phyloP scores from a whole-genome alignment of 2,329 filamentous ascomycete species.

The Microsporum audouinii region DNA sequence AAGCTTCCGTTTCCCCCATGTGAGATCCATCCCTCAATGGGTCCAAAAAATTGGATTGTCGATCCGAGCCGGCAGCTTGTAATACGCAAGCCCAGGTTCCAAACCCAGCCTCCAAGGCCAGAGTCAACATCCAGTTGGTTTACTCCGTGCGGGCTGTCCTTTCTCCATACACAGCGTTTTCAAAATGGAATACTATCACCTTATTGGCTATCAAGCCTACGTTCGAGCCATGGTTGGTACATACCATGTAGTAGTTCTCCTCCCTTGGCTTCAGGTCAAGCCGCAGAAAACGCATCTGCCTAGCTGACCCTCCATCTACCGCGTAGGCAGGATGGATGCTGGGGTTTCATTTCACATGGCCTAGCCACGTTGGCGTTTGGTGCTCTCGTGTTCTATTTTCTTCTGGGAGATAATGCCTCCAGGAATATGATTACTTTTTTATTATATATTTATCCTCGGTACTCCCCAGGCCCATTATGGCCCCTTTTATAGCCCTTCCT shows the following conservation, averaged over 20 bases:
- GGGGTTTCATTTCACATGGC: slow-evolving; percentile 2
- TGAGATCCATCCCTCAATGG: background rate
- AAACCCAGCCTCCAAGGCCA: background rate
- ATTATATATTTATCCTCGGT: background rate
- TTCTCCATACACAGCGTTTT: background rate
- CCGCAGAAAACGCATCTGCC: background rate
- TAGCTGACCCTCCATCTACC: background rate
- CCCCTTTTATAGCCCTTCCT: background rate
- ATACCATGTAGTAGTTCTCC: background rate
- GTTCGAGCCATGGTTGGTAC: background rate
- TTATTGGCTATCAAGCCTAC: background rate
- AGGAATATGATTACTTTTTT: background rate
- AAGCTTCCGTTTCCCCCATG: background rate
- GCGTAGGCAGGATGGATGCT: background rate
- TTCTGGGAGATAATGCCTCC: background rate
- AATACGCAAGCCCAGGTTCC: background rate
- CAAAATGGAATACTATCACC: background rate
- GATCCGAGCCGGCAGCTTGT: background rate
- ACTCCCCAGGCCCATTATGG: background rate
- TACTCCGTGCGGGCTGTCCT: background rate
- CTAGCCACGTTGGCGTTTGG: background rate
- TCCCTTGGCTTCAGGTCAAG: background rate
- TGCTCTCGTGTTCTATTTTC: background rate
- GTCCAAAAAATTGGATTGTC: background rate
- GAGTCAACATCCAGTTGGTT: background rate